Base-by-base conservation (phyloP, 2,329 filamentous ascomycete species). In the Daldinia eschscholtzii region DNA sequence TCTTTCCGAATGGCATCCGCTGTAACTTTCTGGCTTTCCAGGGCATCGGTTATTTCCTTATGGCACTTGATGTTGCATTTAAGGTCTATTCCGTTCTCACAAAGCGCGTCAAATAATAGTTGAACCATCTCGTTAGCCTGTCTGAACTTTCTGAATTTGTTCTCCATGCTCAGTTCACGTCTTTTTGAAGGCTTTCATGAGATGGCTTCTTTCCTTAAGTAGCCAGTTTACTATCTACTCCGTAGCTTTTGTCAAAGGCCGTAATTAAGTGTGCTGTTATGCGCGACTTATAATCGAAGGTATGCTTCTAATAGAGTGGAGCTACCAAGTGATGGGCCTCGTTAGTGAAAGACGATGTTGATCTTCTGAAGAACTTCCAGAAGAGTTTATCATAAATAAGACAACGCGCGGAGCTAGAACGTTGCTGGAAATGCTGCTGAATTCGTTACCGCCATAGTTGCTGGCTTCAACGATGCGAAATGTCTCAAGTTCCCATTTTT, bases 1-100 rank as follows among this genome's bases (percentile, higher is more conserved):
- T 61, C 55, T 13, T 33, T 61, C 6, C 37, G 35, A 7, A 58
- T 58, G 1, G 59, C 59, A 4, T 61, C 23, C 4, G 23, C 33
- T 7, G 28, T 35, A 0, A 15, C 42, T 4, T 52, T 56, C 1
- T 33, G 5, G 50, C 48, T 57, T 9, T 50, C 48, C 15, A 64
- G 48, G 12, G 52, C 53, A 2, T n/a, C 20, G 6, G n/a, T 4
- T 4, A 57, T 23, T 4, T 56, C 44, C n/a, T 58, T 28, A 6
- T 62, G 57, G 18, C 37, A 15, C 9, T 23, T 5, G 35, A 44
- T n/a, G 1, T 60, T 35, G 23, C 59, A 62, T 10, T 39, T 41
- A 4, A 46, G 28, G 4, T 63, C 48, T 46, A 13, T 4, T n/a
- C 28, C 57, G 3, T 26, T 18, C 15, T 57, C 28, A 6, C 37